These are phyloP conservation scores for Rhodomyrtus tomentosa DNA, from an alignment of 345 rosid species.

Conservation along the genomic window DNA sequence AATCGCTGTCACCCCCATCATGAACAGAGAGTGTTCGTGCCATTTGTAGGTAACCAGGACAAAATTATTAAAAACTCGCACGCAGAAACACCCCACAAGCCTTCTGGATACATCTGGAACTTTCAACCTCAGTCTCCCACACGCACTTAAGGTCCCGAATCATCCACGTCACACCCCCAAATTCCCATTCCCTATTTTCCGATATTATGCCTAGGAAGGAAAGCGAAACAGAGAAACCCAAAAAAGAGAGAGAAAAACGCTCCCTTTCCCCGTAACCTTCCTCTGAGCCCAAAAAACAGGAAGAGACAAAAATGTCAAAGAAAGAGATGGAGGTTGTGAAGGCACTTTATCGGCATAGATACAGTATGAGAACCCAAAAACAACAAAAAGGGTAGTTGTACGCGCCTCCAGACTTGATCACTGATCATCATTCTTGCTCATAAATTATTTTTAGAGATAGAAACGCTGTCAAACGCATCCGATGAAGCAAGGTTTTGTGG, in stretches of 20 bases:
- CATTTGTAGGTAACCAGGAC: neutral
- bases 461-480: too few relatives aligned
- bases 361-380: slow-evolving; percentile 6
- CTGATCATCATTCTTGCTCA: too few relatives aligned
- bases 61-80: neutral
- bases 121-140: neutral
- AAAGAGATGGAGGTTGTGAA: slow-evolving; percentile 64
- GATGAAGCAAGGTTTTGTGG: neutral
- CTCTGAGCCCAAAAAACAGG: neutral
- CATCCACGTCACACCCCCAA: slow-evolving; percentile 23
- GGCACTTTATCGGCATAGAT: slow-evolving; percentile 41
- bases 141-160: neutral
- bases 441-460: too few relatives aligned
- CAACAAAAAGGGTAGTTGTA: too few relatives aligned
- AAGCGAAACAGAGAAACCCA: neutral
- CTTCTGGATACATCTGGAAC: neutral
- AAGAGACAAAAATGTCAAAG: slow-evolving; percentile 9
- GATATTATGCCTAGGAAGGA: neutral
- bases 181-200: neutral
- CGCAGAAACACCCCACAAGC: neutral
- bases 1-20: neutral
- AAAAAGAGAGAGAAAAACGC: neutral
- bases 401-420: too few relatives aligned
- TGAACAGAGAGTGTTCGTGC: neutral
- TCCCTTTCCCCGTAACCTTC: neutral